Evolutionary conservation across 2,329 filamentous ascomycete species (phyloP).

Genomic region (Xenoacremonium recifei): DNA sequence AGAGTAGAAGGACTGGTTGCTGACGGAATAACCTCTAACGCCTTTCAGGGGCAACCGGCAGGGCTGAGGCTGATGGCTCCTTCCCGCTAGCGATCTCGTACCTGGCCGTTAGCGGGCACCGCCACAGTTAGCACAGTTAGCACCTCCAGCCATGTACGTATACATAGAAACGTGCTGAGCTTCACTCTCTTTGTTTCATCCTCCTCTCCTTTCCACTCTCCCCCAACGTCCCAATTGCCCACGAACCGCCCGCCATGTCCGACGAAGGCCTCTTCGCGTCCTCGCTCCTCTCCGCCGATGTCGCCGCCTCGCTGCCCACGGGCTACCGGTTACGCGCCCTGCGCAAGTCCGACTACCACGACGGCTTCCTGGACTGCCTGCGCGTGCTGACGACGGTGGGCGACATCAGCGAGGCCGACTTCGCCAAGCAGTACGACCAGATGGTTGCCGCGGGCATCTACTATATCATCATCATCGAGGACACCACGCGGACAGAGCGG

Average conservation of each 20-base stretch:
- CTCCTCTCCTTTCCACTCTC: neutral
- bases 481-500: constrained; percentile 54
- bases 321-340: constrained; percentile 83
- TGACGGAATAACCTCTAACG: too few species aligned
- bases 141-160: too few species aligned
- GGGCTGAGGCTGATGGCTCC: too few species aligned
- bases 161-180: too few species aligned
- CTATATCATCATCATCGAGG: constrained; percentile 83
- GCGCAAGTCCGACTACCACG: constrained; percentile 71
- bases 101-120: too few species aligned
- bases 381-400: constrained; percentile 91
- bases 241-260: constrained; percentile 20
- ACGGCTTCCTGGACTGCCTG: constrained; percentile 87
- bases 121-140: too few species aligned
- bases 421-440: constrained; percentile 78
- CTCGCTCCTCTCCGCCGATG: constrained; percentile 73
- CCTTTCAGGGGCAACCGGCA: too few species aligned
- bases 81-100: too few species aligned
- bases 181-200: neutral
- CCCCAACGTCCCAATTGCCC: neutral
- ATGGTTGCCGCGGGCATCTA: constrained; percentile 76
- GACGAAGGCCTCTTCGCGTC: constrained; percentile 69
- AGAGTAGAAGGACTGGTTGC: too few species aligned
- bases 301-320: constrained; percentile 70
- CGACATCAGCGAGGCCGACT: constrained; percentile 73